These are phyloP conservation scores for Schizonepeta tenuifolia DNA, from an alignment of 257 asterid species.

Conservation along the genomic window DNA sequence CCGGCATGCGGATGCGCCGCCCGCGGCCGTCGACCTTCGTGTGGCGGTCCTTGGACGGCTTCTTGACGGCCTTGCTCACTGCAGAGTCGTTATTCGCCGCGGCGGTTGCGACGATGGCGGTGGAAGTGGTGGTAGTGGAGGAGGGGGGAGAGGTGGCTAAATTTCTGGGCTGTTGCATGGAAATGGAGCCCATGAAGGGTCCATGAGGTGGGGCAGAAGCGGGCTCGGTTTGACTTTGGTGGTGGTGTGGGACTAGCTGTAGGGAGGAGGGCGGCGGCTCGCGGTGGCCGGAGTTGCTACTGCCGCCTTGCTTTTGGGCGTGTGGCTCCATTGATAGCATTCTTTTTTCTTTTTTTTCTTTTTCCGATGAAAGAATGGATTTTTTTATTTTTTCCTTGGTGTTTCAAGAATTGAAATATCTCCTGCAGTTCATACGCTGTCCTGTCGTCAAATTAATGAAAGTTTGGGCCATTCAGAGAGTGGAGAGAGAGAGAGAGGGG, in stretches of 20 bases:
- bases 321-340: constrained; percentile 45
- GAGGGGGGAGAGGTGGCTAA: constrained; percentile 25
- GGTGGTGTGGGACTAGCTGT: constrained; percentile 40
- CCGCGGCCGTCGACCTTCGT: constrained; percentile 65
- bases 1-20: constrained; percentile 66
- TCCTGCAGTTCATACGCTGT: constrained; percentile 13
- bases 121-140: background rate
- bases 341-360: background rate
- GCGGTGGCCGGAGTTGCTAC: constrained; percentile 37
- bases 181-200: constrained; percentile 41
- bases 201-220: constrained; percentile 36
- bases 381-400: background rate
- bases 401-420: constrained; percentile 25
- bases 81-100: background rate
- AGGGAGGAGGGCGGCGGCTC: constrained; percentile 41
- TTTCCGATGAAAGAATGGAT: background rate
- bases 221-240: constrained; percentile 41
- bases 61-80: constrained; percentile 35
- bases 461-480: constrained; percentile 25
- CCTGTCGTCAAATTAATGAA: constrained; percentile 28
- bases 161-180: constrained; percentile 41
- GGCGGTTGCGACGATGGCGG: background rate
- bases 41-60: constrained; percentile 60
- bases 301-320: constrained; percentile 34
- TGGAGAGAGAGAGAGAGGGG: background rate